These are phyloP conservation scores for Smallanthus sonchifolius DNA, from an alignment of 129 eudicot species.

Conservation along the genomic window DNA sequence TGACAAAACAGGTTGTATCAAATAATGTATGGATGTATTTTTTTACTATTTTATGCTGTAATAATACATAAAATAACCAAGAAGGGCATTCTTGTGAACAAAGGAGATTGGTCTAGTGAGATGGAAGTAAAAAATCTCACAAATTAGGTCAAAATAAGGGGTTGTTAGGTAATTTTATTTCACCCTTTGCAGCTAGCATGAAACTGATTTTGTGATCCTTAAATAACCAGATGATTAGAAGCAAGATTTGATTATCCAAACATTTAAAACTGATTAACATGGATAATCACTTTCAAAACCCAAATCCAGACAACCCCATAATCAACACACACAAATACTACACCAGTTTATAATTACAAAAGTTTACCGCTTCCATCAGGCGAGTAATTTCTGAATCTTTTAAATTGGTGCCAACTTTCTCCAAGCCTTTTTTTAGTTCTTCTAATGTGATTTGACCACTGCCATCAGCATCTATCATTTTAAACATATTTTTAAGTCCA, in stretches of 20 bases:
- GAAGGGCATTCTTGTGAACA: not conserved
- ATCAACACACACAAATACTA: not conserved
- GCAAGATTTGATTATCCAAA: not conserved
- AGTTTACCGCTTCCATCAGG: slow-evolving; percentile 82
- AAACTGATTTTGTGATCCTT: not conserved
- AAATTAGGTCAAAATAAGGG: not conserved
- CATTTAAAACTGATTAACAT: not conserved
- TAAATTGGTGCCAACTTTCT: slow-evolving; percentile 76
- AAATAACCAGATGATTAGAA: not conserved
- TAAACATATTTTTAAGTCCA: slow-evolving; percentile 90
- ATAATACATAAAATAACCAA: not conserved
- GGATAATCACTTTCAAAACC: not conserved
- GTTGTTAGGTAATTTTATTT: not conserved
- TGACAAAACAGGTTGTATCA: not conserved
- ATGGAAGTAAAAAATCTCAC: not conserved
- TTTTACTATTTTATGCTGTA: not conserved
- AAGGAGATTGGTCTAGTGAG: not conserved
- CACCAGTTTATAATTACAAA: not conserved
- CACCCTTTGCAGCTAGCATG: not conserved
- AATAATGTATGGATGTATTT: not conserved
- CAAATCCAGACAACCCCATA: not conserved
- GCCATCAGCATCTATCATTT: slow-evolving; percentile 79
- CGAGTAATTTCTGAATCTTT: slow-evolving; percentile 61
- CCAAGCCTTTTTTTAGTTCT: slow-evolving; percentile 75
- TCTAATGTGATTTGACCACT: slow-evolving; percentile 88